Conservation (phyloP, 2,329 filamentous ascomycete genomes). For the Tolypocladium endophyticum region DNA sequence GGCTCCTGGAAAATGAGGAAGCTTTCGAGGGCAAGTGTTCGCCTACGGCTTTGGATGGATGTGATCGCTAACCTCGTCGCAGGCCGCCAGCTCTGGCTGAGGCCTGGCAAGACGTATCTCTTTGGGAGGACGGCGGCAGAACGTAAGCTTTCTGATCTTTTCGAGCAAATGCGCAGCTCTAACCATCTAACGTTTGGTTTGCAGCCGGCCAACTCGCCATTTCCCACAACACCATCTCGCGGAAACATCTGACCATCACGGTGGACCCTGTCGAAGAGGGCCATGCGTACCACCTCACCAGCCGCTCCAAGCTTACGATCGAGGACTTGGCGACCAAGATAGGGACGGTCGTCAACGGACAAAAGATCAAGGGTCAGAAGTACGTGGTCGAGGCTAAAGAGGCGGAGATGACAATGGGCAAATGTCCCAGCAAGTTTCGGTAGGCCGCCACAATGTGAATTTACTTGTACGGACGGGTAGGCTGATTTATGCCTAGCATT, state of each 20-base stretch:
- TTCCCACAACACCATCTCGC: conserved; percentile 72
- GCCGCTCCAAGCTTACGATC: conserved; percentile 60
- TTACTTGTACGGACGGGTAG: not conserved
- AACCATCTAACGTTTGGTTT: not conserved
- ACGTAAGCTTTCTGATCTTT: conserved; percentile 27
- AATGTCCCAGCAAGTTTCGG: conserved; percentile 53
- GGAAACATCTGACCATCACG: conserved; percentile 74
- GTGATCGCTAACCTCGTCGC: conserved; percentile 3
- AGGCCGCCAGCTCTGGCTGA: conserved; percentile 62
- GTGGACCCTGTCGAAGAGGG: conserved; percentile 55
- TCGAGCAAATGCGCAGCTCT: not conserved
- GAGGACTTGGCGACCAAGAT: conserved; percentile 76
- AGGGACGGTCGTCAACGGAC: conserved; percentile 69
- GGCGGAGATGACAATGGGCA: conserved; percentile 62
- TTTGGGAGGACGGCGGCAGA: conserved; percentile 70
- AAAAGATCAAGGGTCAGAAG: conserved; percentile 53
- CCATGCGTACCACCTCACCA: conserved; percentile 54
- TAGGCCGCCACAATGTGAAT: conserved; percentile 16
- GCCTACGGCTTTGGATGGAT: not conserved
- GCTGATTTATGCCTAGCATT: conserved; percentile 37
- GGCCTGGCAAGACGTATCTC: conserved; percentile 74
- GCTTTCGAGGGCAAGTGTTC: conserved; percentile 32
- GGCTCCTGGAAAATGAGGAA: conserved; percentile 51
- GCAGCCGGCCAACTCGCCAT: conserved; percentile 59
- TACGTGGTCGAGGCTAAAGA: conserved; percentile 36